These are phyloP conservation scores for Daldinia bambusicola DNA, from an alignment of 495 filamentous ascomycete species.

Conservation along the genomic window DNA sequence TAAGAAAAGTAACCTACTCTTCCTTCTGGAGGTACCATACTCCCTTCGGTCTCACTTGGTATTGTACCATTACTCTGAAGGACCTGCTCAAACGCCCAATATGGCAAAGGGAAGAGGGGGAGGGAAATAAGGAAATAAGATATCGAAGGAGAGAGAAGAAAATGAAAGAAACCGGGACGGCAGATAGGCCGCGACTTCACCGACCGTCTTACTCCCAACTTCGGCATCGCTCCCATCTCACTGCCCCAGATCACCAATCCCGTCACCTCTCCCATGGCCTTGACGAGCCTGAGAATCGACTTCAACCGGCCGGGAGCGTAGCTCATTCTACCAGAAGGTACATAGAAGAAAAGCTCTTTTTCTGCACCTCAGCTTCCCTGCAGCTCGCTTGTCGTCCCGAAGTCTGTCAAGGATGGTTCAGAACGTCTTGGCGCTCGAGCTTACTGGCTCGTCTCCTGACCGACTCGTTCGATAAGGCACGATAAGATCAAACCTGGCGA, in stretches of 20 bases:
- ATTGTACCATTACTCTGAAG: background rate
- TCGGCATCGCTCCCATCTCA: conserved; percentile 34
- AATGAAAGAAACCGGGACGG: conserved; percentile 30
- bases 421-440: conserved; percentile 30
- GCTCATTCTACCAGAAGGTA: conserved; percentile 27
- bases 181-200: conserved; percentile 35
- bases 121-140: conserved; percentile 30
- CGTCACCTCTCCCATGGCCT: conserved; percentile 10
- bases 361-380: conserved; percentile 44
- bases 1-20: conserved; percentile 2
- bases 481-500: conserved; percentile 44
- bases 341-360: conserved; percentile 16
- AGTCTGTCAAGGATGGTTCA: conserved; percentile 32
- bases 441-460: conserved; percentile 38
- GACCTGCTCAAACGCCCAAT: conserved; percentile 22
- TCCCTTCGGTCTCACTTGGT: conserved; percentile 1
- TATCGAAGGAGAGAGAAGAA: conserved; percentile 5
- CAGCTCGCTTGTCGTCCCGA: conserved; percentile 45
- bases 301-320: conserved; percentile 38
- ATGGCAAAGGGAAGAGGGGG: conserved; percentile 15
- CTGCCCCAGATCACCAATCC: conserved; percentile 21
- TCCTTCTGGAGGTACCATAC: background rate
- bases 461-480: conserved; percentile 40
- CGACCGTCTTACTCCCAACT: conserved; percentile 33
- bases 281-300: conserved; percentile 29